phyloP scores from a whole-genome alignment of 805 yeast genomes.

The Suhomyces emberorum region DNA sequence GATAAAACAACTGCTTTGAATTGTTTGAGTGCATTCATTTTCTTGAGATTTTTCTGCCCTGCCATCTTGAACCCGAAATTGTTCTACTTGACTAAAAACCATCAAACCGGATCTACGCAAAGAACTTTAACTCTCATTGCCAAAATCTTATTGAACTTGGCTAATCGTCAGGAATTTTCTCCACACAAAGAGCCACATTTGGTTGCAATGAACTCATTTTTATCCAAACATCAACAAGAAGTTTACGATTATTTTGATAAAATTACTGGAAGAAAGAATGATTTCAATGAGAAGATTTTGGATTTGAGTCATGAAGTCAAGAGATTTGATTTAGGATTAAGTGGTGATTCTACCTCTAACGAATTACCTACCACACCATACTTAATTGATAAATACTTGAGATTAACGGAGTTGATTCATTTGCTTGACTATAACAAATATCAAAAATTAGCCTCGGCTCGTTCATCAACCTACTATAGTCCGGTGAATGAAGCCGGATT shows the following conservation, averaged over 20 bases:
- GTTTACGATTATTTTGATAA: constrained; percentile 67
- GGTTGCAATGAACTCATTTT: constrained; percentile 64
- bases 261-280: constrained; percentile 67
- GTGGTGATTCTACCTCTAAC: constrained; percentile 45
- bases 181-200: constrained; percentile 84
- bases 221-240: constrained; percentile 54
- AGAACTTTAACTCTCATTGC: constrained; percentile 80
- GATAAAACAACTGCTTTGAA: constrained; percentile 57
- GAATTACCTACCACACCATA: constrained; percentile 70
- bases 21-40: constrained; percentile 79
- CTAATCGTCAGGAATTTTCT: constrained; percentile 69
- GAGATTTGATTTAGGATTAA: constrained; percentile 54
- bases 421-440: constrained; percentile 32
- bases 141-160: constrained; percentile 72
- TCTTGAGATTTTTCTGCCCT: constrained; percentile 75
- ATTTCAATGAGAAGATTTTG: constrained; percentile 55
- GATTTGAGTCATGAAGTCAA: constrained; percentile 55
- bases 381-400: constrained; percentile 60
- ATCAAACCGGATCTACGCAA: constrained; percentile 68
- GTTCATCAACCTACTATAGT: constrained; percentile 1
- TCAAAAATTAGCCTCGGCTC: constrained; percentile 4
- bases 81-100: constrained; percentile 66
- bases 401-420: constrained; percentile 56
- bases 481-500: constrained; percentile 7
- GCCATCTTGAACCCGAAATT: constrained; percentile 87